phyloP scores from a whole-genome alignment of 2,329 filamentous ascomycete genomes.

The Verticillium nubilum region DNA sequence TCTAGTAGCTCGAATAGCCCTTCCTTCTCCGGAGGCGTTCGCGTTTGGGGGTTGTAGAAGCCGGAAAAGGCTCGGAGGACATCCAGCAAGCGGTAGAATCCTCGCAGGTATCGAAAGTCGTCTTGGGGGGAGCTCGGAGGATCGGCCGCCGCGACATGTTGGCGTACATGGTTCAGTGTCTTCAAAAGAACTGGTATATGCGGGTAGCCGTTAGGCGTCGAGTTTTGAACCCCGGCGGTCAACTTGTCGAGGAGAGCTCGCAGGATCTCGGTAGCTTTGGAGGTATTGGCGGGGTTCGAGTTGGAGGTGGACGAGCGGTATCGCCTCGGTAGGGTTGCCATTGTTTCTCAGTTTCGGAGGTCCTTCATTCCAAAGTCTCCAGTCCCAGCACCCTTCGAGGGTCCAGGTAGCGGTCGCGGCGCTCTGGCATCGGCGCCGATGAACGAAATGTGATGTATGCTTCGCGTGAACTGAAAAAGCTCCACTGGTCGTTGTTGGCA shows the following conservation, averaged over 20 bases:
- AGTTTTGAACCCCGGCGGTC: conserved; percentile 24
- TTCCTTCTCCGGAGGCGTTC: conserved; percentile 56
- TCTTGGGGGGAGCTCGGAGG: conserved; percentile 57
- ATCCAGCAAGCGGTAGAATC: conserved; percentile 70
- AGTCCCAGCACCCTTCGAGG: conserved; percentile 27
- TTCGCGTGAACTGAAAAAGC: neutral
- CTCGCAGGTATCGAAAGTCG: conserved; percentile 74
- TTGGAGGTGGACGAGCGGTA: conserved; percentile 61
- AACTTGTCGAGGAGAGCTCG: conserved; percentile 47
- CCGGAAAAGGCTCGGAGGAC: conserved; percentile 67
- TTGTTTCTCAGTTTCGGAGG: conserved; percentile 22
- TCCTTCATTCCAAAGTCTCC: conserved; percentile 11
- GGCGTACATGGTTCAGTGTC: conserved; percentile 60
- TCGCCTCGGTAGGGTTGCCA: conserved; percentile 48
- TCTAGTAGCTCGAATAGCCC: conserved; percentile 66
- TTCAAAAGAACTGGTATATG: conserved; percentile 43
- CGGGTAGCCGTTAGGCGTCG: conserved; percentile 37
- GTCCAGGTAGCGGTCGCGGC: conserved; percentile 17
- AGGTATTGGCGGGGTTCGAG: conserved; percentile 47
- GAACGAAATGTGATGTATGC: neutral
- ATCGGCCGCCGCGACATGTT: conserved; percentile 46
- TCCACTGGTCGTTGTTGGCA: neutral
- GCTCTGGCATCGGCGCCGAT: conserved; percentile 10
- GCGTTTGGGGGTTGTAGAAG: conserved; percentile 66
- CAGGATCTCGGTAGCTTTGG: conserved; percentile 57